Percentiles rank a stretch among this genome's conserved stretches.
phyloP scores from a whole-genome alignment of 2,329 filamentous ascomycete genomes.

The Colletotrichum theobromicola region DNA sequence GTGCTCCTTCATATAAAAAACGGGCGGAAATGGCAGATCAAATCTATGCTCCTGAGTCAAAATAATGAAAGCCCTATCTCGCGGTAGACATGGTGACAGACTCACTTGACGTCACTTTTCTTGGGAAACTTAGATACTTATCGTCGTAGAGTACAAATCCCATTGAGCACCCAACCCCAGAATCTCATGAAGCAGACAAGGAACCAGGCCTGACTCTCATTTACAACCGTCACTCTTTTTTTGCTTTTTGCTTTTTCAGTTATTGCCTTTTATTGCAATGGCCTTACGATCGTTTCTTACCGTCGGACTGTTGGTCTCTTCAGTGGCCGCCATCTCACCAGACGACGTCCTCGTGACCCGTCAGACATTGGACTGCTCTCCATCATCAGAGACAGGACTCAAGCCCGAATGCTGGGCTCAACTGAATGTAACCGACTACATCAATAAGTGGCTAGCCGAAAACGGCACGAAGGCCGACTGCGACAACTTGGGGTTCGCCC shows the following conservation, averaged over 20 bases:
- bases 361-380: not conserved
- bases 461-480: constrained; percentile 30
- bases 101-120: not conserved
- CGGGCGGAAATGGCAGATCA: not conserved
- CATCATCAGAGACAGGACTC: constrained; percentile 14
- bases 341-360: not conserved
- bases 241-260: not conserved
- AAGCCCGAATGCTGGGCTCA: constrained; percentile 27
- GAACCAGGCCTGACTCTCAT: not conserved
- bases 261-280: not conserved
- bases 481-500: constrained; percentile 28
- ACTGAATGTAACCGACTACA: constrained; percentile 27
- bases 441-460: constrained; percentile 28
- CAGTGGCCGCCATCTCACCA: not conserved
- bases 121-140: not conserved
- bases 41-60: not conserved
- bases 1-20: not conserved
- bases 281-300: not conserved
- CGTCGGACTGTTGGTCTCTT: not conserved
- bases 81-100: not conserved
- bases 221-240: not conserved
- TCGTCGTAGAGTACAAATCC: not conserved
- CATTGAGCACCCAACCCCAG: not conserved
- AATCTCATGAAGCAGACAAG: not conserved
- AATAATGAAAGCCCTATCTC: not conserved